Conservation (phyloP, 2,329 filamentous ascomycete genomes). For the Lecanicillium sp. region DNA sequence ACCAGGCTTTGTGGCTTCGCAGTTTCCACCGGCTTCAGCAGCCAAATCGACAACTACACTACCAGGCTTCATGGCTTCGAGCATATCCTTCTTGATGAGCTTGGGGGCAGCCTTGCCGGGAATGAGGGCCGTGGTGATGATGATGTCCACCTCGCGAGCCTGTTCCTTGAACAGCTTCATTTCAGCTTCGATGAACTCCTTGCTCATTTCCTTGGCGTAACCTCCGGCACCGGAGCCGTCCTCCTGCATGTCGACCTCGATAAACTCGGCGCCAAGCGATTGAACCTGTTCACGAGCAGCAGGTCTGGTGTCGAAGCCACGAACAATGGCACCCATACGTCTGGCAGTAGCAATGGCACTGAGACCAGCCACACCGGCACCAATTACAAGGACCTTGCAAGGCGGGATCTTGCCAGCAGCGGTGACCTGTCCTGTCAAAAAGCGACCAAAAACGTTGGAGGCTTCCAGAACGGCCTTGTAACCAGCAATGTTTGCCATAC, state of each 20-base stretch:
- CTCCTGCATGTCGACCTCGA: slow-evolving; percentile 78
- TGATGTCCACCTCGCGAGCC: slow-evolving; percentile 80
- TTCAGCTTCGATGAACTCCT: slow-evolving; percentile 85
- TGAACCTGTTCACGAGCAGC: slow-evolving; percentile 84
- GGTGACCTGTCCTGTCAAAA: slow-evolving; percentile 82
- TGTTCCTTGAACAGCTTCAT: slow-evolving; percentile 90
- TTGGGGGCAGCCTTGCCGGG: slow-evolving; percentile 77
- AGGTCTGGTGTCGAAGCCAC: slow-evolving; percentile 85
- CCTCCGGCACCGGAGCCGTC: slow-evolving; percentile 78
- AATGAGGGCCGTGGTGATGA: slow-evolving; percentile 88
- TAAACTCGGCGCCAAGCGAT: slow-evolving; percentile 81
- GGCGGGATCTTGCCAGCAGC: slow-evolving; percentile 86
- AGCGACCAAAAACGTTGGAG: slow-evolving; percentile 81
- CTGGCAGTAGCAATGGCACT: slow-evolving; percentile 83
- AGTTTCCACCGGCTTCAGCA: slow-evolving; percentile 82
- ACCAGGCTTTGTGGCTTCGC: slow-evolving; percentile 69
- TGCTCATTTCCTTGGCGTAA: slow-evolving; percentile 91
- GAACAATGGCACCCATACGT: slow-evolving; percentile 79
- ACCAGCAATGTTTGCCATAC: slow-evolving; percentile 90
- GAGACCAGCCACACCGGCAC: slow-evolving; percentile 79
- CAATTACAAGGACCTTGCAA: slow-evolving; percentile 84
- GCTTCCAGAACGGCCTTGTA: slow-evolving; percentile 90
- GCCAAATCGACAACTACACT: slow-evolving; percentile 84
- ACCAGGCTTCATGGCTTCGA: slow-evolving; percentile 81
- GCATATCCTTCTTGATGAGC: slow-evolving; percentile 72